phyloP scores from a whole-genome alignment of 148 eudicot species.

The Vaccinium darrowii region DNA sequence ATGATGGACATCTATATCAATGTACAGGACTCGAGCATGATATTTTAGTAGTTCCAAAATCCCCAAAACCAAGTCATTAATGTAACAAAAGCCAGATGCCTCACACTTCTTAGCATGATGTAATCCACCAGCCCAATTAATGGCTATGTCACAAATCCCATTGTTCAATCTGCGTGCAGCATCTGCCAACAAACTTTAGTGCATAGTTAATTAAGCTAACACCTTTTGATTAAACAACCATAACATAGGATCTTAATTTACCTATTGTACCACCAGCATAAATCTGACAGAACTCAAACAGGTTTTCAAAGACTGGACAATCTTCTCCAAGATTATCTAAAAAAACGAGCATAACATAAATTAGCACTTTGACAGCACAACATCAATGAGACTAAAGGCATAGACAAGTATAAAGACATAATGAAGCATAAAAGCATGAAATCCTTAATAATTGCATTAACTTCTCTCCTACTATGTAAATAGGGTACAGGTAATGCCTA shows the following conservation, averaged over 20 bases:
- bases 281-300: constrained; percentile 97
- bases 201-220: constrained; percentile 16
- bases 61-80: constrained; percentile 93
- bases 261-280: constrained; percentile 99
- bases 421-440: not conserved
- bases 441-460: not conserved
- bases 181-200: constrained; percentile 49
- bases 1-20: constrained; percentile 98
- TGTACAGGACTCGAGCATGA: constrained; percentile 94
- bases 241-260: constrained; percentile 28
- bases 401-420: not conserved
- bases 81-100: constrained; percentile 98
- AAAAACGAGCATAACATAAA: constrained; percentile 13
- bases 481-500: not conserved
- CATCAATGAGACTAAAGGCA: not conserved
- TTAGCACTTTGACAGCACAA: not conserved
- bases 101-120: constrained; percentile 99
- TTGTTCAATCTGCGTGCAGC: constrained; percentile 97
- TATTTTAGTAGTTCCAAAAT: constrained; percentile 97
- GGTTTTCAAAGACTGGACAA: constrained; percentile 92
- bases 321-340: constrained; percentile 98
- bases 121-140: constrained; percentile 99
- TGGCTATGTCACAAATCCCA: constrained; percentile 92
- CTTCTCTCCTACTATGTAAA: not conserved
- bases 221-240: not conserved